Base-by-base conservation (phyloP, 176 grass and related monocot genomes). In the Typha latifolia region DNA sequence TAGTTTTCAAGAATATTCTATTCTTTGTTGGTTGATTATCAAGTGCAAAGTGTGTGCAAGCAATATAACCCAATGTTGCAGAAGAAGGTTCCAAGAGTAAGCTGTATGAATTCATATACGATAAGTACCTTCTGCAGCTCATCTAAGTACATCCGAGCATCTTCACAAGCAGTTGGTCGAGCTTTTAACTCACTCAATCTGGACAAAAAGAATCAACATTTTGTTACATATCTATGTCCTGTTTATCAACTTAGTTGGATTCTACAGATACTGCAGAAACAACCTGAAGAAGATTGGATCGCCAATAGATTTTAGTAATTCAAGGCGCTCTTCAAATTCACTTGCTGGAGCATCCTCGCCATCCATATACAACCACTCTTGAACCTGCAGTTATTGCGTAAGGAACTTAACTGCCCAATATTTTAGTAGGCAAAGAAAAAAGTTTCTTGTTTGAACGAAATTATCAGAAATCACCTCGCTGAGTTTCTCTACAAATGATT, bases 311-410 rank as follows among this genome's bases (percentile, higher is more conserved):
- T 89, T 94, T 50, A 94, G 89, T 76, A 85, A 87, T 61, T 99
- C 89, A 66, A 99, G 76, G 3, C 57, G 85, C 73, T 90, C 89
- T 85, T 94, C 62, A 49, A 99, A 99, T 86, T 94, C 95, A 53
- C 75, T 85, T 62, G 89, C 86, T 85, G 84, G 82, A 80, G 89
- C 95, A 64, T 99, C 95, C 76, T 99, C 95, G 34, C 89, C 95
- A 16, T 99, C 95, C 90, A 87, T 94, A 66, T 99, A 99, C 66
- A 99, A 79, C 95, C 95, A 99, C 56, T 99, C 95, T 72, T 99
- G 89, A 31, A 94, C 95, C 95, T 99, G 72, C 69, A 78, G 15
- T 78, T 68, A 43, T 14, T 67, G 49, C 57, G 78, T 21, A 71
- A 49, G 0, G 77, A 77, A 19, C 49, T 64, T 66, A 70, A n/a